Conservation (phyloP, 192 early-diverging fungal genomes). For the Backusella tarrabulga region DNA sequence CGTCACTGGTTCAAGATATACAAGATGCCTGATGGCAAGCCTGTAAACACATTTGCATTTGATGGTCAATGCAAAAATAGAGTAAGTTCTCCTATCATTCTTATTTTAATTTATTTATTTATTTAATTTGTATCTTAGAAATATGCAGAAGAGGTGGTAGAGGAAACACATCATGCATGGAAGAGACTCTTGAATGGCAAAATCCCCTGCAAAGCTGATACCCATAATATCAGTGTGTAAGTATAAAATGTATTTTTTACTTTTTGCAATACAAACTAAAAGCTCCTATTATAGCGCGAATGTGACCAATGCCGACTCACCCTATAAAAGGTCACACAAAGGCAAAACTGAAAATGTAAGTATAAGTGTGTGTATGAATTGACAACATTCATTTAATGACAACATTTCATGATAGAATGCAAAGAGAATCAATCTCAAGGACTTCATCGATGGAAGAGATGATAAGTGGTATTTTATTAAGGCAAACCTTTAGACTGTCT, state of each 20-base stretch:
- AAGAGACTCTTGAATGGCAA: conserved; percentile 63
- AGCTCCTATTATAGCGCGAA: conserved; percentile 17
- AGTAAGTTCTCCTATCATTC: conserved; percentile 14
- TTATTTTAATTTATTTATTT: neutral
- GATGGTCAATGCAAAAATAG: conserved; percentile 79
- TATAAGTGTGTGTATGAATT: neutral
- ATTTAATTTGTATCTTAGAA: conserved; percentile 36
- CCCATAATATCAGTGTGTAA: conserved; percentile 24
- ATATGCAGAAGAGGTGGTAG: conserved; percentile 85
- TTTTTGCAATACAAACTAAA: neutral
- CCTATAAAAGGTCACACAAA: conserved; percentile 19
- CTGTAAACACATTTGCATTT: conserved; percentile 99
- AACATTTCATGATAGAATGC: neutral
- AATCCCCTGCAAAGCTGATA: conserved; percentile 10
- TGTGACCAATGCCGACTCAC: conserved; percentile 18
- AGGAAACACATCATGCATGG: conserved; percentile 96
- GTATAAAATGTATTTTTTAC: neutral
- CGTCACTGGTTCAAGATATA: conserved; percentile 99
- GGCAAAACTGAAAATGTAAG: neutral
- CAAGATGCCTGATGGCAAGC: conserved; percentile 99
- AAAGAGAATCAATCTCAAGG: neutral
- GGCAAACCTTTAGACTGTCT: conserved; percentile 5
- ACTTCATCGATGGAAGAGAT: conserved; percentile 6
- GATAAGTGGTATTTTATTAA: conserved; percentile 28
- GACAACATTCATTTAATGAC: neutral